Conservation (phyloP, 768 basidiomycete genomes). For the Collybia mongolica region DNA sequence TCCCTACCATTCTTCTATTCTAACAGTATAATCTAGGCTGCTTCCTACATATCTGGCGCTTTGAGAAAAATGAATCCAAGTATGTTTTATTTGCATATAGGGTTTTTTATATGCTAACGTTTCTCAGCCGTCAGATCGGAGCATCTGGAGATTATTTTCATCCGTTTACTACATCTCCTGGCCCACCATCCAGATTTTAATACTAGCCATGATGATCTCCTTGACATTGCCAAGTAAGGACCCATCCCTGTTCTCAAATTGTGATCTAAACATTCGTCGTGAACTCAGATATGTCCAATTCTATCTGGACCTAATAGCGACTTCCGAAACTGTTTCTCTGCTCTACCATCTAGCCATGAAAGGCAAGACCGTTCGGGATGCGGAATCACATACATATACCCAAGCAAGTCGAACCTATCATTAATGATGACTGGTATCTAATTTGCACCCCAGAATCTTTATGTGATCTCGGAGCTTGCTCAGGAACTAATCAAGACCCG, state of each 20-base stretch:
- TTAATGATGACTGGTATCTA: too few relatives aligned
- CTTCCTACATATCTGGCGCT: constrained; percentile 52
- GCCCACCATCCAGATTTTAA: constrained; percentile 95
- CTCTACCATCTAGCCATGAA: constrained; percentile 81
- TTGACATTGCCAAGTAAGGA: constrained; percentile 79
- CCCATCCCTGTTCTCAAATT: neutral
- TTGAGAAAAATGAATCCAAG: constrained; percentile 46
- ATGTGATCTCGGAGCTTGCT: constrained; percentile 83
- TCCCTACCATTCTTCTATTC: constrained; percentile 6
- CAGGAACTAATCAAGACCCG: constrained; percentile 80
- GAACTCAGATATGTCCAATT: constrained; percentile 78
- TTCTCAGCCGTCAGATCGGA: constrained; percentile 52
- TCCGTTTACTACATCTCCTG: constrained; percentile 82
- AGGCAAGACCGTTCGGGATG: constrained; percentile 85
- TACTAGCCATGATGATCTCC: constrained; percentile 61
- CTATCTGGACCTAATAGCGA: constrained; percentile 77
- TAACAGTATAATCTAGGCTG: constrained; percentile 38
- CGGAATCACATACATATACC: constrained; percentile 62
- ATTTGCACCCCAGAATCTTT: constrained; percentile 64
- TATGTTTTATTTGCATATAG: constrained; percentile 16
- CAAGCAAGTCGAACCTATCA: constrained; percentile 48
- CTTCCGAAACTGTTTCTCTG: constrained; percentile 80
- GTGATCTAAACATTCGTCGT: neutral
- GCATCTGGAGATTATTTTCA: constrained; percentile 79
- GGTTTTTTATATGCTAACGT: neutral